Percentiles rank a stretch among this genome's conserved stretches.
These are phyloP conservation scores for Fremontodendron californicum DNA, from an alignment of 345 rosid species.

Conservation along the genomic window DNA sequence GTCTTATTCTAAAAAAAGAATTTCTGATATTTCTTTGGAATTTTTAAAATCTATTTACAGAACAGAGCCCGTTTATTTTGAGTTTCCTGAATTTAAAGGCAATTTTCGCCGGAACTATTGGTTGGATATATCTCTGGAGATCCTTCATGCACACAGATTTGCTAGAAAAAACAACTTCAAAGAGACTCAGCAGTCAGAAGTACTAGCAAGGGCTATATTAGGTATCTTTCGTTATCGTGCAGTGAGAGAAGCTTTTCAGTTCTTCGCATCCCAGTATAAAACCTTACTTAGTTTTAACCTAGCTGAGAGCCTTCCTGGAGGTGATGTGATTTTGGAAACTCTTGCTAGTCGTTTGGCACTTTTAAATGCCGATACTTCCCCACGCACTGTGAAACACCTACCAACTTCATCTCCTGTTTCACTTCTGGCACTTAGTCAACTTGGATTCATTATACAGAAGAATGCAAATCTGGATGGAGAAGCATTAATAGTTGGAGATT, in stretches of 20 bases:
- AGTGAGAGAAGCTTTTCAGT: slow-evolving; percentile 67
- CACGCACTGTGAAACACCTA: slow-evolving; percentile 42
- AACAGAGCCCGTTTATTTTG: slow-evolving; percentile 76
- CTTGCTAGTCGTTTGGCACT: slow-evolving; percentile 58
- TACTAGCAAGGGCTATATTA: slow-evolving; percentile 68
- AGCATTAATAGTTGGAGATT: slow-evolving; percentile 46
- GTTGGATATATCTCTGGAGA: slow-evolving; percentile 80
- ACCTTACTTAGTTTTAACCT: slow-evolving; percentile 75
- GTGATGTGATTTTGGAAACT: slow-evolving; percentile 74
- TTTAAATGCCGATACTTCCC: slow-evolving; percentile 32
- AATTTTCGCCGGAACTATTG: slow-evolving; percentile 89
- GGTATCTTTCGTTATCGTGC: slow-evolving; percentile 77
- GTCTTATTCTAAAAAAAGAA: slow-evolving; percentile 1
- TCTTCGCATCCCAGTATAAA: slow-evolving; percentile 76
- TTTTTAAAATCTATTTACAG: slow-evolving; percentile 32
- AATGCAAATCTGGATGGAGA: slow-evolving; percentile 43
- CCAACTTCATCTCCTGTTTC: slow-evolving; percentile 52
- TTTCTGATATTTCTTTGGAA: slow-evolving; percentile 10
- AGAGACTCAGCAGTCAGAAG: slow-evolving; percentile 62
- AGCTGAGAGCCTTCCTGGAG: slow-evolving; percentile 91
- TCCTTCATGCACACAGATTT: slow-evolving; percentile 69
- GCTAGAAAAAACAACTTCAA: slow-evolving; percentile 56
- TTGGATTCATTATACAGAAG: slow-evolving; percentile 56
- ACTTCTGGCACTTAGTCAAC: slow-evolving; percentile 51
- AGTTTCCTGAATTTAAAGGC: slow-evolving; percentile 91